Conservation (phyloP, 495 filamentous ascomycete species). For the Amphirosellinia nigrospora region DNA sequence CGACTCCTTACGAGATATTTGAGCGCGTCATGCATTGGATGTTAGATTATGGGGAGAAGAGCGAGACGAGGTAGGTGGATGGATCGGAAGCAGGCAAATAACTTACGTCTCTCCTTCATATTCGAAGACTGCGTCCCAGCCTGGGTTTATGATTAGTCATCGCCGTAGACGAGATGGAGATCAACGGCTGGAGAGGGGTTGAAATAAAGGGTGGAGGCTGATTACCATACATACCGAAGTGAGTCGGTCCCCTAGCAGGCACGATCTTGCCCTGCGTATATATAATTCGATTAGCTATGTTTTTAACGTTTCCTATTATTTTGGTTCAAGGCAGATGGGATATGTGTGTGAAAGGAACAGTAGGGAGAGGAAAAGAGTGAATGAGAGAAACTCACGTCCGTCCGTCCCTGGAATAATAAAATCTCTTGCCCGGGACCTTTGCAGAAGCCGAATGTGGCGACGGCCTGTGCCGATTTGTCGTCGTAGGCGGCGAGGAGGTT, state of each 20-base stretch:
- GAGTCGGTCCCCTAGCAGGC: slow-evolving; percentile 70
- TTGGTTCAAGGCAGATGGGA: no score
- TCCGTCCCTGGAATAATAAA: slow-evolving; percentile 90
- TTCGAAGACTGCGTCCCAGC: slow-evolving; percentile 97
- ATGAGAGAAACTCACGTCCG: slow-evolving; percentile 48
- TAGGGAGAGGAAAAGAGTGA: no score
- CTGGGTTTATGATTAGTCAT: slow-evolving; percentile 47
- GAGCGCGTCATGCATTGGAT: neutral
- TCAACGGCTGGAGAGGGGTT: neutral
- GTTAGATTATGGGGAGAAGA: neutral
- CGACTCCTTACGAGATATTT: neutral
- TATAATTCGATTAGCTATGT: slow-evolving; percentile 36
- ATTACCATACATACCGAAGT: slow-evolving; percentile 72
- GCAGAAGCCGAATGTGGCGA: slow-evolving; percentile 95
- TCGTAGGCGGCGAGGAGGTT: slow-evolving; percentile 88
- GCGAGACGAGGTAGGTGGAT: neutral
- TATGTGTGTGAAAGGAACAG: no score
- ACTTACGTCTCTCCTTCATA: slow-evolving; percentile 86
- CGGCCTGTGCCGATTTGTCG: slow-evolving; percentile 87
- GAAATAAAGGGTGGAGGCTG: neutral
- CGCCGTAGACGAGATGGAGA: neutral
- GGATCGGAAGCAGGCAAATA: slow-evolving; percentile 14
- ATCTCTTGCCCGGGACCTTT: slow-evolving; percentile 83
- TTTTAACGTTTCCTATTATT: no score
- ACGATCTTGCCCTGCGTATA: slow-evolving; percentile 70